Evolutionary conservation across 108 stramenopile species (phyloP), one percentile per base, ranked within the genome.

Genomic region (Hondaea fermentalgiana): DNA sequence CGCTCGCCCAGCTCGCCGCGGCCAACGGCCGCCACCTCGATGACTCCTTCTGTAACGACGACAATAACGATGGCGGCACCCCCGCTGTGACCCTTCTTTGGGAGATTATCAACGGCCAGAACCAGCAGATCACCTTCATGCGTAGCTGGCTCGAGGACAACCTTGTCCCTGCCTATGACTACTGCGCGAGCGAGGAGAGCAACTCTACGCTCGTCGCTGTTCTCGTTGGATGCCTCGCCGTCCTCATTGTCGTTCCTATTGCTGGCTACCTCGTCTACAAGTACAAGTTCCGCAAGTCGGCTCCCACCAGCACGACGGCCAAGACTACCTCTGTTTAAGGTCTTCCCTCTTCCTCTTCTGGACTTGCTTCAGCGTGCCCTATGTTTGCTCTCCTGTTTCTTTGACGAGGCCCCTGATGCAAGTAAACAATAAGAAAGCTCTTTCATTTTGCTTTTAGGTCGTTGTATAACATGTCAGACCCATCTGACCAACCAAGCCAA

Each of bases 51-150:
- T 95, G 94, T 59, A 91, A 90, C 72, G 94, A 93, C 72, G 60
- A 92, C 71, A 72, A 88, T n/a, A 90, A 92, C 44, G 93, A 93
- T 42, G 91, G 88, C 28, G 89, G 87, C 25, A 95, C 95, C 57
- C 58, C 91, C 57, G 89, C 95, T 92, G 88, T 90, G n/a, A 59
- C 72, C 8, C 89, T 97, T 17, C 72, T 96, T 17, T 89, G 93
- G 6, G 90, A 87, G 2, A 96, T 97, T 72, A 88, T 96, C 87
- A 94, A 95, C 72, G 87, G 69, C 5, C 97, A 97, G 89, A 97
- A 96, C 88, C 87, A 60, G 29, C 96, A 97, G 91, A 96, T 97
- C 87, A 95, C 96, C 87, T 87, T 87, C 43, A 96, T 97, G 96
- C 90, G 93, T 60, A 89, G 90, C 28, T 47, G 94, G 35, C 90